A percentile compares a stretch with the other conserved stretches of the same genome.
phyloP scores from a whole-genome alignment of 2,329 filamentous ascomycete genomes.

The Rachicladosporium sp. region DNA sequence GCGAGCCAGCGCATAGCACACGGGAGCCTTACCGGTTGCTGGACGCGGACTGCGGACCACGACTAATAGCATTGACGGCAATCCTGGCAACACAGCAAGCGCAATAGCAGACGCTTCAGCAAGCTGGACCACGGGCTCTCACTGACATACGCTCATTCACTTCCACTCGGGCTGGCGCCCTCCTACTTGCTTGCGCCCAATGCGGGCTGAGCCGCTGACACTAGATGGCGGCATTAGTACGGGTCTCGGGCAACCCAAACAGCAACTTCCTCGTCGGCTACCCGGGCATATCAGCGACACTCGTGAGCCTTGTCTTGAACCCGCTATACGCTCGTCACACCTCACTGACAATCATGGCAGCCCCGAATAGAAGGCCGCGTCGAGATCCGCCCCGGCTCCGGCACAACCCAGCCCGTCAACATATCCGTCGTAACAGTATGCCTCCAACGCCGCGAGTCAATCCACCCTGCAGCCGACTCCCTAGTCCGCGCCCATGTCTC shows the following conservation, averaged over 20 bases:
- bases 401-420: slow-evolving; percentile 77
- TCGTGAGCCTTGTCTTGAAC: slow-evolving; percentile 50
- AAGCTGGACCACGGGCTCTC: too few relatives aligned
- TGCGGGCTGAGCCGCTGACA: slow-evolving; percentile 9
- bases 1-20: too few relatives aligned
- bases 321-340: neutral
- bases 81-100: too few relatives aligned
- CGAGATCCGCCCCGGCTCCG: slow-evolving; percentile 78
- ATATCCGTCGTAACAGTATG: slow-evolving; percentile 90
- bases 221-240: slow-evolving; percentile 60
- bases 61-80: too few relatives aligned
- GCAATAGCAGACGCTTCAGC: too few relatives aligned
- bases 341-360: slow-evolving; percentile 32
- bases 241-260: slow-evolving; percentile 94
- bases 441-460: slow-evolving; percentile 85
- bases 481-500: slow-evolving; percentile 85
- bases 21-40: too few relatives aligned
- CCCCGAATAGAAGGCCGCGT: slow-evolving; percentile 96
- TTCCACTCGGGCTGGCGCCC: slow-evolving; percentile 5
- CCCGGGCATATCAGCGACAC: slow-evolving; percentile 89
- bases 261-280: slow-evolving; percentile 95
- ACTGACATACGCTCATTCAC: neutral
- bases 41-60: too few relatives aligned
- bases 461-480: slow-evolving; percentile 91
- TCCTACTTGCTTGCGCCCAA: slow-evolving; percentile 11